Percentiles rank a stretch among this genome's conserved stretches.
These are phyloP conservation scores for Venturia aucupariae DNA, from an alignment of 2,329 filamentous ascomycete species.

Conservation along the genomic window DNA sequence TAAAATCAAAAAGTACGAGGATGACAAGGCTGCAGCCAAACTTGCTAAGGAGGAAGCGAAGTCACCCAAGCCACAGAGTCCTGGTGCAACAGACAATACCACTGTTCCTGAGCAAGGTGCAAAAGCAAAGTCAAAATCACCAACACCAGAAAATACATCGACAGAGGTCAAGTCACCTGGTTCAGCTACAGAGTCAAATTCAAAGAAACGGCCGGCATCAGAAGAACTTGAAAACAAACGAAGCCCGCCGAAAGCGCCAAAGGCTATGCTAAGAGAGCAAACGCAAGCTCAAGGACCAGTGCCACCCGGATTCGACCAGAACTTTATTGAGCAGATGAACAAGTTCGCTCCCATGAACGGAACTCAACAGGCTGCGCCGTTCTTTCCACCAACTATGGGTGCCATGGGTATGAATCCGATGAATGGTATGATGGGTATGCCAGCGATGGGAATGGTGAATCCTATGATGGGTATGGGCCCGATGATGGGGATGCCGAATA, in stretches of 20 bases:
- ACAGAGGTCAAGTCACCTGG: conserved; percentile 26
- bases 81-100: conserved; percentile 19
- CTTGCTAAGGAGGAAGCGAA: conserved; percentile 13
- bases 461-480: conserved; percentile 28
- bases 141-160: conserved; percentile 19
- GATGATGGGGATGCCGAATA: conserved; percentile 33
- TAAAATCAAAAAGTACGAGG: conserved; percentile 68
- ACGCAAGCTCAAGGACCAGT: conserved; percentile 32
- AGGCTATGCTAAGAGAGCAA: conserved; percentile 33
- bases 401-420: conserved; percentile 34
- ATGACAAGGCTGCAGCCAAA: conserved; percentile 35
- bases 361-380: conserved; percentile 1
- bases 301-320: conserved; percentile 26
- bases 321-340: conserved; percentile 39
- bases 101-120: not conserved
- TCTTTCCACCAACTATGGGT: conserved; percentile 33
- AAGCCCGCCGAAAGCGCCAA: conserved; percentile 35
- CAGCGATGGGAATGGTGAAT: conserved; percentile 35
- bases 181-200: conserved; percentile 30
- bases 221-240: conserved; percentile 46
- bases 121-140: conserved; percentile 2
- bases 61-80: conserved; percentile 14
- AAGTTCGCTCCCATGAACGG: conserved; percentile 23
- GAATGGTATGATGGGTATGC: conserved; percentile 29
- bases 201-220: conserved; percentile 76